Conservation (phyloP, 1,284 basidiomycete species). For the Ceratobasidium sp. region DNA sequence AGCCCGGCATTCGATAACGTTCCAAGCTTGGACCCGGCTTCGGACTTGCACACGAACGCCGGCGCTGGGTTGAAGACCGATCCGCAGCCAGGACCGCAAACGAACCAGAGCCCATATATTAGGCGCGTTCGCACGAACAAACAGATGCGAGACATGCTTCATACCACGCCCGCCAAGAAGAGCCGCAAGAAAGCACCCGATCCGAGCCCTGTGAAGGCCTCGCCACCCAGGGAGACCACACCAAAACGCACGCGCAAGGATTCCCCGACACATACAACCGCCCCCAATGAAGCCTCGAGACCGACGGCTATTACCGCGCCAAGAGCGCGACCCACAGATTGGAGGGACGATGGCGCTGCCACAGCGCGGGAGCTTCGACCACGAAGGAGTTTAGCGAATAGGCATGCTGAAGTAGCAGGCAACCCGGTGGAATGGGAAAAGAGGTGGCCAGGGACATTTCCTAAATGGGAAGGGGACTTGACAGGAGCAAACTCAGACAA, state of each 20-base stretch:
- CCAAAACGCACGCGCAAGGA: conserved; percentile 21
- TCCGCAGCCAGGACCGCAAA: background rate
- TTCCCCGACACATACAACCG: conserved; percentile 15
- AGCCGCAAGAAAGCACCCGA: background rate
- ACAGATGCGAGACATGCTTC: background rate
- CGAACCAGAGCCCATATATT: background rate
- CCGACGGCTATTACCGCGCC: background rate
- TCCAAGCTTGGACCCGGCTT: too few relatives aligned
- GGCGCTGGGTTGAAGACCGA: background rate
- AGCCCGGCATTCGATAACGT: background rate
- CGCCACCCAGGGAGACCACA: background rate
- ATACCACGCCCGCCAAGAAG: conserved; percentile 10
- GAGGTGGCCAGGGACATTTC: conserved; percentile 33
- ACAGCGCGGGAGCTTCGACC: conserved; percentile 11
- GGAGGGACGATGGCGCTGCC: background rate
- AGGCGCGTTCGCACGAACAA: background rate
- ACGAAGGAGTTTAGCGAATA: conserved; percentile 2
- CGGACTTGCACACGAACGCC: too few relatives aligned
- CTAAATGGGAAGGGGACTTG: conserved; percentile 27
- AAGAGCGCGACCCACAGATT: background rate
- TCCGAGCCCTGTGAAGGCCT: background rate
- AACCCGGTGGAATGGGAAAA: conserved; percentile 34
- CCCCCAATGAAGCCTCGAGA: background rate
- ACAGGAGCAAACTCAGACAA: conserved; percentile 10
- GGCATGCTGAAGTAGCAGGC: background rate